Conservation (phyloP, 257 asterid genomes). For the Linderniella brevidens region DNA sequence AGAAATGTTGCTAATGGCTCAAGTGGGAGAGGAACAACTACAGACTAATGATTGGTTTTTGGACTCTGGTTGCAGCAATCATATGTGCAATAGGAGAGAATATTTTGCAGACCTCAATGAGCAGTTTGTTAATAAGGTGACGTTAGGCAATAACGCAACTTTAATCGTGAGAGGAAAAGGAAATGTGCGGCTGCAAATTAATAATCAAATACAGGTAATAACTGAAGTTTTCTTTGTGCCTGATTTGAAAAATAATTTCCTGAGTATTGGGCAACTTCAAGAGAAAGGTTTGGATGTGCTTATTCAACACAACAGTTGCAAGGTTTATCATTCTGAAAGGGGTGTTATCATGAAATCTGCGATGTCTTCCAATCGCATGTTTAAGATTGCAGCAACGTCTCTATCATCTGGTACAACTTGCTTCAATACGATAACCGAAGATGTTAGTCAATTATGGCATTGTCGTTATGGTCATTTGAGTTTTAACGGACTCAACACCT, state of each 20-base stretch:
- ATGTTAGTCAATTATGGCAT: neutral
- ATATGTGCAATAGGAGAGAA: neutral
- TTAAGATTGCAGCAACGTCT: neutral
- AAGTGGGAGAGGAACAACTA: neutral
- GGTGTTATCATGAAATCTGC: neutral
- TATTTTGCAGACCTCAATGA: slow-evolving; percentile 3
- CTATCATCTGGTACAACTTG: neutral
- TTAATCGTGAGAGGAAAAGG: neutral
- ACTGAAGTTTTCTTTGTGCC: slow-evolving; percentile 1
- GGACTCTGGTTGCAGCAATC: slow-evolving; percentile 7
- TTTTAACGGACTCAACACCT: neutral
- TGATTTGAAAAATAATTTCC: slow-evolving; percentile 4
- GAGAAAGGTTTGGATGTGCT: slow-evolving; percentile 4
- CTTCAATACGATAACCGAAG: too few species aligned
- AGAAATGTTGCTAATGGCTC: neutral
- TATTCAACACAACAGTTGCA: neutral
- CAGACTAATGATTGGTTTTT: slow-evolving; percentile 4
- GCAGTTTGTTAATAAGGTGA: neutral
- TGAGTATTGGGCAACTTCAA: slow-evolving; percentile 12
- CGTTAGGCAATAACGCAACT: slow-evolving; percentile 6
- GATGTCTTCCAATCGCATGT: slow-evolving; percentile 2
- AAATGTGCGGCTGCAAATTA: neutral
- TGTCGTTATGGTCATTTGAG: too few species aligned
- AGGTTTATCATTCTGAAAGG: neutral
- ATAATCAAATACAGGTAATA: neutral